Evolutionary conservation across 2,329 filamentous ascomycete species (phyloP).

Genomic region (Penicillium sp.): DNA sequence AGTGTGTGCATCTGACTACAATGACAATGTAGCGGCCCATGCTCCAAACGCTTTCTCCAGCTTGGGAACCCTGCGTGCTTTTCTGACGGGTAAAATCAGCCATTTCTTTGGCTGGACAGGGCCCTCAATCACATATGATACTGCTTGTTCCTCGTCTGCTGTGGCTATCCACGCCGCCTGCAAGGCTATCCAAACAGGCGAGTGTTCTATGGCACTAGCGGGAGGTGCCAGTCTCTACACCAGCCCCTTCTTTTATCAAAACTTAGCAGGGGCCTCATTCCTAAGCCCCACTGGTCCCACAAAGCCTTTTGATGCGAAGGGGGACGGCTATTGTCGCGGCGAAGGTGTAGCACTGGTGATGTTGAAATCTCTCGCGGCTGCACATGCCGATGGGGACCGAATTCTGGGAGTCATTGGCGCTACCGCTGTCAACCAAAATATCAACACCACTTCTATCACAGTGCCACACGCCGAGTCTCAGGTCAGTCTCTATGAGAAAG

Average conservation of each 20-base stretch:
- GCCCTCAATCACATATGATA: constrained; percentile 25
- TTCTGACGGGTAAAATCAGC: constrained; percentile 35
- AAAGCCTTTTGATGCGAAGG: constrained; percentile 17
- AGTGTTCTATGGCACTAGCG: constrained; percentile 31
- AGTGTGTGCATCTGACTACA: constrained; percentile 26
- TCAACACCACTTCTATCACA: background rate
- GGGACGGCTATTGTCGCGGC: constrained; percentile 53
- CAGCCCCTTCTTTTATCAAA: background rate
- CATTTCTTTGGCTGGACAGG: constrained; percentile 49
- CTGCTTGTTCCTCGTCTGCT: constrained; percentile 2
- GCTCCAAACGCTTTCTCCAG: constrained; percentile 30
- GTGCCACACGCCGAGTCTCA: background rate
- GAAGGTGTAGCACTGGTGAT: constrained; percentile 31
- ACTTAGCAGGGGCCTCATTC: constrained; percentile 1
- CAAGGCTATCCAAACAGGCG: constrained; percentile 17
- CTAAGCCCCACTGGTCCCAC: background rate
- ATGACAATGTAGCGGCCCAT: constrained; percentile 29
- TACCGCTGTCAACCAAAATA: background rate
- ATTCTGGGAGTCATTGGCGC: background rate
- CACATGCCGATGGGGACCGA: background rate
- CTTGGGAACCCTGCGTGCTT: constrained; percentile 18
- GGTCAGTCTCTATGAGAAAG: background rate
- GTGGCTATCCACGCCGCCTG: constrained; percentile 11
- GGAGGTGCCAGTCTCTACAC: constrained; percentile 38
- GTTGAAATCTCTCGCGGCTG: background rate